These are phyloP conservation scores for Anisodus tanguticus DNA, from an alignment of 257 asterid genomes.

Conservation along the genomic window DNA sequence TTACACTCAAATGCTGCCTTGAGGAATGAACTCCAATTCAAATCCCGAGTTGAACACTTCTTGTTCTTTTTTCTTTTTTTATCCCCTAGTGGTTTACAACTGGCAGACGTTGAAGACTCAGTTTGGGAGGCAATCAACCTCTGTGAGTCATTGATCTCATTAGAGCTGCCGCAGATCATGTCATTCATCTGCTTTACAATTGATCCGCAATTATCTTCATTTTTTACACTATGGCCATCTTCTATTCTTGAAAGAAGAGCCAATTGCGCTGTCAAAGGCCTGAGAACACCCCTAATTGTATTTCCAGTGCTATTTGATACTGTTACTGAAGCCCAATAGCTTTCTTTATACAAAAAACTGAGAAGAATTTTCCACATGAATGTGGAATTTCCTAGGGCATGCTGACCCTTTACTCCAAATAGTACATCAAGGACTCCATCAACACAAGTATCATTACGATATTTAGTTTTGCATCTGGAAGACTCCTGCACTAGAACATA, in stretches of 20 bases:
- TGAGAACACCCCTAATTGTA: constrained; percentile 54
- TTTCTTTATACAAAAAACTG: constrained; percentile 66
- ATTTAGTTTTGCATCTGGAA: constrained; percentile 45
- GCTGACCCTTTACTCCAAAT: constrained; percentile 56
- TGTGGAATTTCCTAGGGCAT: constrained; percentile 36
- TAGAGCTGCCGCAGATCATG: constrained; percentile 32
- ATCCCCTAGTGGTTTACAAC: constrained; percentile 45
- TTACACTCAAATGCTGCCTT: constrained; percentile 66
- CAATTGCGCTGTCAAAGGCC: constrained; percentile 70
- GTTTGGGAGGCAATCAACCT: constrained; percentile 59
- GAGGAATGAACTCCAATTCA: constrained; percentile 78
- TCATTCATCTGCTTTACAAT: constrained; percentile 26
- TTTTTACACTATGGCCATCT: constrained; percentile 35
- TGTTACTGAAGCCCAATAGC: constrained; percentile 68
- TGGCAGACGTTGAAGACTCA: constrained; percentile 61
- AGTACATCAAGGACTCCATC: constrained; percentile 68
- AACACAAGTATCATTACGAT: constrained; percentile 45
- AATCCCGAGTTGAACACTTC: constrained; percentile 48
- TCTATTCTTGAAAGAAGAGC: constrained; percentile 60
- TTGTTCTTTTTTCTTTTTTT: constrained; percentile 56
- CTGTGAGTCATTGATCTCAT: constrained; percentile 42
- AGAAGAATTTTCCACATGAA: constrained; percentile 84
- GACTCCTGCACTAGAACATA: constrained; percentile 61
- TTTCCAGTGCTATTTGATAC: constrained; percentile 56
- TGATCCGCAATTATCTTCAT: constrained; percentile 34